Evolutionary conservation across 768 basidiomycete species (phyloP).

Genomic region (Tricholomella constricta): DNA sequence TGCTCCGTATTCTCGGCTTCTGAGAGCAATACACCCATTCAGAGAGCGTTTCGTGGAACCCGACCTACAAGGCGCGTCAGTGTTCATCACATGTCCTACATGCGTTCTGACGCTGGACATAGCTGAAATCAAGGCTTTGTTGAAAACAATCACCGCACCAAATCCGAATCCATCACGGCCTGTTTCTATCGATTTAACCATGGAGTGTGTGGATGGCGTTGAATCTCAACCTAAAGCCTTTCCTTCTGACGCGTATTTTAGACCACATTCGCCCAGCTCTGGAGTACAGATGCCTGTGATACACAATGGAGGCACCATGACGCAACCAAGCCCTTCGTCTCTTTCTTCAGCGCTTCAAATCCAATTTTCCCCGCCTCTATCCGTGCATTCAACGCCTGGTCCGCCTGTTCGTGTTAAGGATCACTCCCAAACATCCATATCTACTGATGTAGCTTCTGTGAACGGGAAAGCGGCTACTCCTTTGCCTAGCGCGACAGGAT

Average conservation of each 20-base stretch:
- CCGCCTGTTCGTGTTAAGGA: neutral
- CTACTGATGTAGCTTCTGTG: neutral
- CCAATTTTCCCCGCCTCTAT: neutral
- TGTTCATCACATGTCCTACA: neutral
- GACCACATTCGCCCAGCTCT: neutral
- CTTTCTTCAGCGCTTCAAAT: slow-evolving; percentile 13
- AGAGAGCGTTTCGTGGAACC: slow-evolving; percentile 35
- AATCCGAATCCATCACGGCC: neutral
- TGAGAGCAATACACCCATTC: slow-evolving; percentile 32
- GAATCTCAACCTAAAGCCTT: neutral
- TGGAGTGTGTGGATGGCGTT: slow-evolving; percentile 6
- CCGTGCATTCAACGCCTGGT: neutral
- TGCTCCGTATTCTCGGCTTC: slow-evolving; percentile 35
- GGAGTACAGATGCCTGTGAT: neutral
- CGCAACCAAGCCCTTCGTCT: slow-evolving; percentile 19
- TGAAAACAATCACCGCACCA: slow-evolving; percentile 11
- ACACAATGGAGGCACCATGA: slow-evolving; percentile 4
- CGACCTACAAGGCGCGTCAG: slow-evolving; percentile 30
- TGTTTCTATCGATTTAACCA: slow-evolving; percentile 5
- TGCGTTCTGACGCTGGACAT: neutral
- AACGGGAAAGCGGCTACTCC: neutral
- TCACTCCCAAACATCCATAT: neutral
- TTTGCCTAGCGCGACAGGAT: neutral
- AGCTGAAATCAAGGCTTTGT: slow-evolving; percentile 13
- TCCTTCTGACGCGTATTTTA: slow-evolving; percentile 4